These are phyloP conservation scores for Colletotrichum simmondsii DNA, from an alignment of 2,329 filamentous ascomycete species.

Conservation along the genomic window DNA sequence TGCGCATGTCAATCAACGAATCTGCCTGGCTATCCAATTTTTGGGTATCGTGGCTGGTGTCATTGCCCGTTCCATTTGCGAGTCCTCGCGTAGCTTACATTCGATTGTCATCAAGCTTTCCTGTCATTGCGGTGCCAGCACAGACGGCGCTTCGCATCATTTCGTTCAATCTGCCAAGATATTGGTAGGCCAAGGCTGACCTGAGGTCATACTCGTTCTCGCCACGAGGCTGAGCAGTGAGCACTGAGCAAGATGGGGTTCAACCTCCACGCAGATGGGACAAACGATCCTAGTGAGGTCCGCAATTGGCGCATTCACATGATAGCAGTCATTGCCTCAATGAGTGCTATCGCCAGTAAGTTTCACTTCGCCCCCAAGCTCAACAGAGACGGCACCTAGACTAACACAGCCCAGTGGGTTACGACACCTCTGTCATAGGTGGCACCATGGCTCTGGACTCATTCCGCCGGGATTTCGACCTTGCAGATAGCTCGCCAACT, in stretches of 20 bases:
- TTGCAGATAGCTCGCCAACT: constrained; percentile 16
- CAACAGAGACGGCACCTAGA: not conserved
- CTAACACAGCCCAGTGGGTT: not conserved
- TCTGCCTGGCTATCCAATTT: not conserved
- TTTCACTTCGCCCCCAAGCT: not conserved
- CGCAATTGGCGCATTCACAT: constrained; percentile 39
- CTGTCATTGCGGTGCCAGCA: not conserved
- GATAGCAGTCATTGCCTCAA: constrained; percentile 37
- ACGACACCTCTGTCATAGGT: constrained; percentile 35
- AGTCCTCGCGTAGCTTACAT: not conserved
- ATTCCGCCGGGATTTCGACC: constrained; percentile 36
- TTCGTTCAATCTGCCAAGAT: not conserved
- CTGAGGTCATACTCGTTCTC: not conserved
- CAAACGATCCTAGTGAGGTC: not conserved
- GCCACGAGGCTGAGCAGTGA: not conserved
- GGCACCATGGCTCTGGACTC: constrained; percentile 39
- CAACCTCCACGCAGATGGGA: constrained; percentile 28
- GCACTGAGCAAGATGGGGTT: not conserved
- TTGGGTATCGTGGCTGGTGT: not conserved
- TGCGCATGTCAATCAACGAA: not conserved
- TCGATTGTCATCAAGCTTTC: not conserved
- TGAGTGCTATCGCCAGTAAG: constrained; percentile 38
- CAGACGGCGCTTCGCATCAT: not conserved
- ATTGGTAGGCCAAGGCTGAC: not conserved
- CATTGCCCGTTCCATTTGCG: not conserved